Percentiles rank a stretch among this genome's conserved stretches.
These are phyloP conservation scores for Trichophyton verrucosum DNA, from an alignment of 2,329 filamentous ascomycete species.

Conservation along the genomic window DNA sequence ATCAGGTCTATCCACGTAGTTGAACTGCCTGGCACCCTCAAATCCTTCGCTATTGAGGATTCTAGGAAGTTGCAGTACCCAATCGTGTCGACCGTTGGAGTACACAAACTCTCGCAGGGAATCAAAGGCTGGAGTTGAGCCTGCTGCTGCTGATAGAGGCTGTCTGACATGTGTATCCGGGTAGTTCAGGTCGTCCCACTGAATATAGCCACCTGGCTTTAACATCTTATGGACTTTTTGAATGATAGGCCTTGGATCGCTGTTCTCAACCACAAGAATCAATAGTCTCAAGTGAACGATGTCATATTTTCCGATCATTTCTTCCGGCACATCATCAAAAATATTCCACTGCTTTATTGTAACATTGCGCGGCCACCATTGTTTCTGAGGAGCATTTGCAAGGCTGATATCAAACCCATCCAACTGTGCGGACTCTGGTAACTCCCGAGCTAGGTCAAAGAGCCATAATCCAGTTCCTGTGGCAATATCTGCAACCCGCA, in stretches of 20 bases:
- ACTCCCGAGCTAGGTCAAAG: background rate
- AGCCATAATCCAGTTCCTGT: conserved; percentile 4
- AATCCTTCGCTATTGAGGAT: conserved; percentile 1
- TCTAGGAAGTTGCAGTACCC: background rate
- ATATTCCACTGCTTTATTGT: background rate
- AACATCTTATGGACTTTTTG: conserved; percentile 1
- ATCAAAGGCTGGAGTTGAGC: background rate
- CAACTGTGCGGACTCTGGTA: background rate
- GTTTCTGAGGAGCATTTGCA: background rate
- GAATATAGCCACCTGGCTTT: conserved; percentile 2
- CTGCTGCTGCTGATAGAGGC: background rate
- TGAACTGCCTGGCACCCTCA: background rate
- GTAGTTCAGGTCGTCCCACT: conserved; percentile 4
- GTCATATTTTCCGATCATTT: conserved; percentile 1
- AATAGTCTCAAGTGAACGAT: conserved; percentile 1
- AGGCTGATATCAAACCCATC: conserved; percentile 5
- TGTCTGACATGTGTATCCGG: background rate
- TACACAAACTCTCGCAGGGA: conserved; percentile 3
- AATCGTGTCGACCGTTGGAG: background rate
- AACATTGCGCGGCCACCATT: conserved; percentile 1
- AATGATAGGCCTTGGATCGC: conserved; percentile 2
- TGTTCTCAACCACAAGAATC: conserved; percentile 3
- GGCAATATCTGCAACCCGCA: background rate
- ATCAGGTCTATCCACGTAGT: background rate
- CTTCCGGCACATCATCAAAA: conserved; percentile 1